These are phyloP conservation scores for Fraxinus quadrangulata DNA, from an alignment of 257 asterid species.

Conservation along the genomic window DNA sequence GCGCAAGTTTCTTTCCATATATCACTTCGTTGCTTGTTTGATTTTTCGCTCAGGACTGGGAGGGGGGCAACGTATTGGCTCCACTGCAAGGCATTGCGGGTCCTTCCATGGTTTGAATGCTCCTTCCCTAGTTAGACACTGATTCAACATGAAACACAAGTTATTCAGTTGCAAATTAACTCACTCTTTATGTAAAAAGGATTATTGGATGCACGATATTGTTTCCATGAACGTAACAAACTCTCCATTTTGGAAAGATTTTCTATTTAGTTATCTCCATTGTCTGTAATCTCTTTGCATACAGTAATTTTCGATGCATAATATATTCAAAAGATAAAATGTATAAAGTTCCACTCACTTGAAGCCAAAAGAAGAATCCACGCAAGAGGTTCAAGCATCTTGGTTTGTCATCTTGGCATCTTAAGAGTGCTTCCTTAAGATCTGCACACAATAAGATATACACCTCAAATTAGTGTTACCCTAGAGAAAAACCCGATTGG, in stretches of 20 bases:
- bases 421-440: conserved; percentile 26
- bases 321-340: neutral
- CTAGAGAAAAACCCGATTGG: neutral
- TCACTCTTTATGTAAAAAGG: neutral
- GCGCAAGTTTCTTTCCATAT: neutral
- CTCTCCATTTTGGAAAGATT: neutral
- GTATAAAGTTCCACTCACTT: conserved; percentile 29
- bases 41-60: neutral
- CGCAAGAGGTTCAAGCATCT: conserved; percentile 45
- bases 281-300: neutral
- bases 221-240: neutral
- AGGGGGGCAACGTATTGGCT: neutral
- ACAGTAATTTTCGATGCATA: neutral
- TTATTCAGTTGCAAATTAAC: neutral
- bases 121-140: neutral
- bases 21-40: neutral
- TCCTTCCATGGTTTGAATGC: neutral
- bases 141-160: neutral
- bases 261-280: neutral
- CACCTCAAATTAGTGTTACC: neutral
- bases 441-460: conserved; percentile 33
- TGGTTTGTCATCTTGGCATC: neutral
- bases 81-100: neutral
- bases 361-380: conserved; percentile 59
- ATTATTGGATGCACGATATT: neutral